These are phyloP conservation scores for Amorphotheca resinae DNA, from an alignment of 495 filamentous ascomycete genomes.

Conservation along the genomic window DNA sequence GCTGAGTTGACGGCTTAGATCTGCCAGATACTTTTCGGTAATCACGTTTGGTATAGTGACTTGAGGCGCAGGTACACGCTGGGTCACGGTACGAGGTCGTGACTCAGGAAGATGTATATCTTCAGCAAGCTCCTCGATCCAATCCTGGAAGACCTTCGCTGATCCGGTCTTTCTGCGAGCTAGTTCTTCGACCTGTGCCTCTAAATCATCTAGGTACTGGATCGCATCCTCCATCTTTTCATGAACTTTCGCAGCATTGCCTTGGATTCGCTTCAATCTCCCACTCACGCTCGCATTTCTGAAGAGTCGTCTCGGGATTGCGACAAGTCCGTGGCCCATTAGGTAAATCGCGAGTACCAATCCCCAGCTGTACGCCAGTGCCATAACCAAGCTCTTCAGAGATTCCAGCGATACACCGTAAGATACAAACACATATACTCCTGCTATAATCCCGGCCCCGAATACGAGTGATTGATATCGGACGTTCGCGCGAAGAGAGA, in stretches of 20 bases:
- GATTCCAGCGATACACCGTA: constrained; percentile 43
- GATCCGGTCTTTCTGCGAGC: constrained; percentile 70
- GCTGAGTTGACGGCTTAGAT: constrained; percentile 67
- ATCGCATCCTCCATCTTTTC: constrained; percentile 82
- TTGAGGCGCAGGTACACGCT: constrained; percentile 27
- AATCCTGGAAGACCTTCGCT: constrained; percentile 73
- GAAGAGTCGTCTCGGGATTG: constrained; percentile 71
- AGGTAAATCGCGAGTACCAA: constrained; percentile 84
- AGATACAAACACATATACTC: constrained; percentile 72
- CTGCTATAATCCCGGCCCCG: constrained; percentile 51
- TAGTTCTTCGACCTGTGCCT: constrained; percentile 65
- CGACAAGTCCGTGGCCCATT: constrained; percentile 93
- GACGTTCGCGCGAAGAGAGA: constrained; percentile 75
- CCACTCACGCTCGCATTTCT: constrained; percentile 61
- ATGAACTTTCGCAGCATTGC: constrained; percentile 66
- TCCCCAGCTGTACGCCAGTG: constrained; percentile 87
- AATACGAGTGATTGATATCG: constrained; percentile 77
- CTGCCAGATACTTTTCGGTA: constrained; percentile 85
- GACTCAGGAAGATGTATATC: constrained; percentile 55
- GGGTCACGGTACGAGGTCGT: constrained; percentile 31
- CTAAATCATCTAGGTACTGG: constrained; percentile 66
- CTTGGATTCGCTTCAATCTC: constrained; percentile 60
- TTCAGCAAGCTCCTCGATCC: constrained; percentile 85
- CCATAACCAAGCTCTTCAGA: constrained; percentile 80
- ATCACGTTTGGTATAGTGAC: constrained; percentile 62